These are phyloP conservation scores for Suhomyces kunorum DNA, from an alignment of 1,139 yeast genomes.

Conservation along the genomic window DNA sequence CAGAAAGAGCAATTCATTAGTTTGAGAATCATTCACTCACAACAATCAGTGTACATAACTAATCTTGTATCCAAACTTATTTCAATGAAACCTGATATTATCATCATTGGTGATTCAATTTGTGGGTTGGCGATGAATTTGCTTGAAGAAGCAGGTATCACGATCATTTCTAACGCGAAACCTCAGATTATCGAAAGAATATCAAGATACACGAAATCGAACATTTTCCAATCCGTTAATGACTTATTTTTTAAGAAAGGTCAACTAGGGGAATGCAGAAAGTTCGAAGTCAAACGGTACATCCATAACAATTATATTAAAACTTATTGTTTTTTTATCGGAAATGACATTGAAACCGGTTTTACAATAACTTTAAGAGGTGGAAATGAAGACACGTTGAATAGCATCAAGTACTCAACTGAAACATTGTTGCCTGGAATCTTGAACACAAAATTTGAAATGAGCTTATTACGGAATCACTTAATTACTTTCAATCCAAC, in stretches of 20 bases:
- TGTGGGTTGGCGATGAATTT: constrained; percentile 80
- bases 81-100: constrained; percentile 75
- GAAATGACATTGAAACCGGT: constrained; percentile 74
- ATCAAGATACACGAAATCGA: constrained; percentile 80
- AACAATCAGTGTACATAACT: constrained; percentile 80
- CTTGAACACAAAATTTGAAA: constrained; percentile 78
- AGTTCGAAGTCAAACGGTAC: constrained; percentile 70
- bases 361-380: constrained; percentile 86
- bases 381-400: constrained; percentile 57
- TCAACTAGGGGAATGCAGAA: constrained; percentile 70
- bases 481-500: constrained; percentile 13
- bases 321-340: constrained; percentile 74
- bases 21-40: constrained; percentile 80
- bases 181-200: constrained; percentile 81
- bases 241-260: constrained; percentile 52
- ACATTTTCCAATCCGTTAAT: constrained; percentile 57
- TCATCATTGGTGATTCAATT: constrained; percentile 78
- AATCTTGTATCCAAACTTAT: constrained; percentile 79
- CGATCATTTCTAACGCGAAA: constrained; percentile 78
- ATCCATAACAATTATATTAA: constrained; percentile 57
- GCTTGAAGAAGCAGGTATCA: constrained; percentile 71
- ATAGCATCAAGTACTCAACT: constrained; percentile 72
- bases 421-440: constrained; percentile 79
- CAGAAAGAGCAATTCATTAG: constrained; percentile 75
- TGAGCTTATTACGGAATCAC: constrained; percentile 76